A percentile compares a stretch with the other conserved stretches of the same genome.
Conservation (phyloP, 305 asterid genomes). For the Fraxinus floribunda region DNA sequence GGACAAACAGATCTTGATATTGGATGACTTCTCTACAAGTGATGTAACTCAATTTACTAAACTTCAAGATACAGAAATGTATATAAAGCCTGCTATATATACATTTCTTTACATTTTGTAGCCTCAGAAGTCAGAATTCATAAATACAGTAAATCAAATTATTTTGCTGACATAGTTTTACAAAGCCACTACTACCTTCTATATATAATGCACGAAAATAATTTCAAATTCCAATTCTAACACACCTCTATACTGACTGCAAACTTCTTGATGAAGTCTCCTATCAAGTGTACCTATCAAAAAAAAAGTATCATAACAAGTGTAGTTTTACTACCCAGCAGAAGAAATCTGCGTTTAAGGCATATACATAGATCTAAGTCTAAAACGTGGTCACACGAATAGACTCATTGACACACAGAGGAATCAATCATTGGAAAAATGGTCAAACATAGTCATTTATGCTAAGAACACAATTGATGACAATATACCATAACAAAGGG, state of each 20-base stretch:
- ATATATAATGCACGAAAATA: too few species aligned
- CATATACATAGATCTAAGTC: background rate
- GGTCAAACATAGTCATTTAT: background rate
- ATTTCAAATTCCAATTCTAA: too few species aligned
- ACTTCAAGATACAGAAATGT: background rate
- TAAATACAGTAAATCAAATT: background rate
- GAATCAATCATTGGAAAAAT: background rate
- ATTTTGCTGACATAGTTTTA: too few species aligned
- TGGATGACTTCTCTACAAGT: too few species aligned
- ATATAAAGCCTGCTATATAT: background rate
- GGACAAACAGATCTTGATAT: too few species aligned
- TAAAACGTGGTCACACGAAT: background rate
- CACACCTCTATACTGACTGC: too few species aligned
- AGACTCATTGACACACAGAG: background rate
- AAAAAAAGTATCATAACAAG: too few species aligned
- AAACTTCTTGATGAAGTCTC: too few species aligned
- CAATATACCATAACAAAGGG: background rate
- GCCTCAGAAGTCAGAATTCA: background rate
- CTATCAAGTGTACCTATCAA: too few species aligned
- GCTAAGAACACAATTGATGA: background rate
- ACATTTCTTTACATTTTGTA: background rate
- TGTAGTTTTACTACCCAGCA: too few species aligned
- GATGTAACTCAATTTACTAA: background rate
- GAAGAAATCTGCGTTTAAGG: too few species aligned
- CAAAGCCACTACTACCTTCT: too few species aligned